These are phyloP conservation scores for Globisporangium recalcitrans DNA, from an alignment of 352 stramenopile species.

Conservation along the genomic window DNA sequence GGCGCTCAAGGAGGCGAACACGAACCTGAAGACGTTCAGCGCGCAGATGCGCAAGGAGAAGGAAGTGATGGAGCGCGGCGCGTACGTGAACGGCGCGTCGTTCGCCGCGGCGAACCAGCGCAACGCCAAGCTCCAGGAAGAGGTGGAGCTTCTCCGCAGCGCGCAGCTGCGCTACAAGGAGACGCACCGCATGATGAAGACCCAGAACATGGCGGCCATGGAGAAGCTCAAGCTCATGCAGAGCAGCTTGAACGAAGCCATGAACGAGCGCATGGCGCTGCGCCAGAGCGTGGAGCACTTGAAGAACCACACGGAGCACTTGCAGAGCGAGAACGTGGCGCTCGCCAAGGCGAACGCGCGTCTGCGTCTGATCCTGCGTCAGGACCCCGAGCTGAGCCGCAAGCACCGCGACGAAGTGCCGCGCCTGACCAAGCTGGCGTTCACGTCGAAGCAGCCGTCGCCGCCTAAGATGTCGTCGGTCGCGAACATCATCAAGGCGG, in stretches of 20 bases:
- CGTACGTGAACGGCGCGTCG: slow-evolving; percentile 83
- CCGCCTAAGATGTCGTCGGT: slow-evolving; percentile 39
- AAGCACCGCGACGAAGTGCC: slow-evolving; percentile 84
- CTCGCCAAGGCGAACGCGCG: slow-evolving; percentile 82
- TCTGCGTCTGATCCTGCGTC: slow-evolving; percentile 74
- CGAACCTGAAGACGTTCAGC: slow-evolving; percentile 79
- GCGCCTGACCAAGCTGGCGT: slow-evolving; percentile 73
- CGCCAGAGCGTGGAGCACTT: slow-evolving; percentile 69
- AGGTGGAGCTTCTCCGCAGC: slow-evolving; percentile 21
- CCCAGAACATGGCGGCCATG: slow-evolving; percentile 72
- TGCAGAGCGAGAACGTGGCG: slow-evolving; percentile 80
- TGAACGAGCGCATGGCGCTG: slow-evolving; percentile 67
- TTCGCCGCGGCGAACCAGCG: slow-evolving; percentile 83
- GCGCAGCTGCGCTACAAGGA: slow-evolving; percentile 63
- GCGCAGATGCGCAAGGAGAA: slow-evolving; percentile 86
- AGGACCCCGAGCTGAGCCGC: slow-evolving; percentile 79
- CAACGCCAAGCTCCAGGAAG: slow-evolving; percentile 80
- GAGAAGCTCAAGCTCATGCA: slow-evolving; percentile 83
- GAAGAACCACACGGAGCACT: slow-evolving; percentile 66
- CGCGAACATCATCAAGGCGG: slow-evolving; percentile 35
- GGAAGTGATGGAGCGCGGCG: slow-evolving; percentile 84
- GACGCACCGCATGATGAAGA: slow-evolving; percentile 77
- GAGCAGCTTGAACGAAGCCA: slow-evolving; percentile 57
- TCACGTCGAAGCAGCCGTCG: slow-evolving; percentile 59
- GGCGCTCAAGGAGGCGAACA: slow-evolving; percentile 78